These are phyloP conservation scores for Liriodendron chinense DNA, from an alignment of 164 flowering plant genomes.

Conservation along the genomic window DNA sequence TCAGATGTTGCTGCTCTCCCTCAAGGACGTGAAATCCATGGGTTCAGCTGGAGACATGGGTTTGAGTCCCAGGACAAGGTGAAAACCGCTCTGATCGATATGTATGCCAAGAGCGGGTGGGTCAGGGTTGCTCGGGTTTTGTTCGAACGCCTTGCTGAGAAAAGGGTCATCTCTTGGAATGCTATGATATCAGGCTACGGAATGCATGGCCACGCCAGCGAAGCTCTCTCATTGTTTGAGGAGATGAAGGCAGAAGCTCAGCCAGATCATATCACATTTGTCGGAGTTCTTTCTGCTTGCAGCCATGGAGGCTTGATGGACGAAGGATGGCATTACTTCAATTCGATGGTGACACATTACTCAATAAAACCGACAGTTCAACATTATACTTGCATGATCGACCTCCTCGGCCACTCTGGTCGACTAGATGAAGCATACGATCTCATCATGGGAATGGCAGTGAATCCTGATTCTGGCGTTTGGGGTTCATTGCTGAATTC, in stretches of 20 bases:
- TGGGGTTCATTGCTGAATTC: conserved; percentile 23
- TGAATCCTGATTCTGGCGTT: conserved; percentile 16
- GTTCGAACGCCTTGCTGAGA: conserved; percentile 15
- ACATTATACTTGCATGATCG: conserved; percentile 15
- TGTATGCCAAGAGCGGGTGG: conserved; percentile 19
- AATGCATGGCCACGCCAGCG: conserved; percentile 20
- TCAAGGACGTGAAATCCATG: conserved; percentile 18
- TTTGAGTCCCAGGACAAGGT: conserved; percentile 15
- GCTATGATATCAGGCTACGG: conserved; percentile 22
- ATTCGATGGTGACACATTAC: conserved; percentile 8
- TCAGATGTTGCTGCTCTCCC: conserved; percentile 14
- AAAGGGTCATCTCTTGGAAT: conserved; percentile 19
- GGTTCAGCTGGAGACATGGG: conserved; percentile 16
- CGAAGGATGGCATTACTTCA: conserved; percentile 6
- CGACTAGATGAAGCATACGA: conserved; percentile 10
- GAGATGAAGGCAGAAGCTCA: conserved; percentile 3
- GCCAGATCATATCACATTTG: conserved; percentile 21
- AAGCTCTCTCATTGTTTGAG: conserved; percentile 17
- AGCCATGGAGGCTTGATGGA: conserved; percentile 11
- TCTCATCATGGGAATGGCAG: conserved; percentile 11
- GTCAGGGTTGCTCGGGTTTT: conserved; percentile 7
- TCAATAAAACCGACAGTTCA: conserved; percentile 11
- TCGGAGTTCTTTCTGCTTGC: conserved; percentile 22
- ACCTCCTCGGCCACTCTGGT: conserved; percentile 13
- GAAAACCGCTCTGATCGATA: conserved; percentile 19